Evolutionary conservation across 768 basidiomycete genomes (phyloP), one percentile per base, ranked within the genome.

Genomic region (Lactarius akahatsu): DNA sequence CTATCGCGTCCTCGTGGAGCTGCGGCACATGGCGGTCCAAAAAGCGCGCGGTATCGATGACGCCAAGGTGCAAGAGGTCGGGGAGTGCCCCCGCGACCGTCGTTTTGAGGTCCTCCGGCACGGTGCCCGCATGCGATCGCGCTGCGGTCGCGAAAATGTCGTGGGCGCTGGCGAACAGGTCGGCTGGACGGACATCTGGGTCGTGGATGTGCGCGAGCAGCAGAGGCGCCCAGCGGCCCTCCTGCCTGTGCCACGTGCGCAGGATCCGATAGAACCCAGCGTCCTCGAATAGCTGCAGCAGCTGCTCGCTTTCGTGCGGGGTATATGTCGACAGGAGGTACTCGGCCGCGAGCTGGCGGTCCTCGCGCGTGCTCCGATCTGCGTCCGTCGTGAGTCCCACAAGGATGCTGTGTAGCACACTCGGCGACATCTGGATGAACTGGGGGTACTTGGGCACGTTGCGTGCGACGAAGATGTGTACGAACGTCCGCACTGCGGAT

Each of bases 401-500:
- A 58, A 99, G 84, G 71, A 98, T 86, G 47, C 78, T 81, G 71
- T 94, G 89, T 20, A 95, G 80, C 4, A 84, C 79, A 66, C 83
- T 87, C 1, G 89, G 85, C 0, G 88, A 77, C 50, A 94, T 80
- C 15, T 61, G 52, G 30, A 66, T 82, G 75, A 88, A 93, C 76
- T 97, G 95, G 1, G 91, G 87, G 77, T 98, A 99, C 78, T 98
- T 98, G 0, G 97, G 94, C 13, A 97, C 86, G 75, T 98, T 99
- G 65, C 96, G 89, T 4, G 97, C 93, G 64, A 98, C 84, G 77
- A 99, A 99, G 67, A 99, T 98, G 73, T 96, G 87, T 59, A 96
- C 82, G 75, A 99, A 92, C 3, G 92, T 94, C 65, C 80, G 78
- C 73, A 92, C 94, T 47, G 82, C 76, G 34, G 84, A 76, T 0